Conservation (phyloP, 2,329 filamentous ascomycete species). For the Fusarium mexicanum region DNA sequence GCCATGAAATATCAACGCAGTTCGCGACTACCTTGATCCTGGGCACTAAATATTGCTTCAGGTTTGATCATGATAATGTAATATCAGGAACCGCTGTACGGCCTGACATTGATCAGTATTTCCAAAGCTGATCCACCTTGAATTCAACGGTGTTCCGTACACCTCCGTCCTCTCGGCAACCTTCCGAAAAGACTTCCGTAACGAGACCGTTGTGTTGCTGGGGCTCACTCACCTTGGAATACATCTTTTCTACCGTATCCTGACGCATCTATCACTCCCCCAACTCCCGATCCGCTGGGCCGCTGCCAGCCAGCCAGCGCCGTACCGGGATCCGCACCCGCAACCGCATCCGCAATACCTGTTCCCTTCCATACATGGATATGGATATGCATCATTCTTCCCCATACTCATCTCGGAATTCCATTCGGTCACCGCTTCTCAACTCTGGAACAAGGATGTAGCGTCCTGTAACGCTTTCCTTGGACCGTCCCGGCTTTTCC, state of each 20-base stretch:
- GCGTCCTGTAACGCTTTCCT: constrained; percentile 6
- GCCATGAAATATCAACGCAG: constrained; percentile 18
- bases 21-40: constrained; percentile 14
- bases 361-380: constrained; percentile 12
- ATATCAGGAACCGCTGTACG: constrained; percentile 1
- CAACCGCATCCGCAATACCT: constrained; percentile 20
- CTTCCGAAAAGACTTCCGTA: constrained; percentile 35
- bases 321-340: constrained; percentile 22
- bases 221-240: background rate
- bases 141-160: constrained; percentile 34
- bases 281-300: constrained; percentile 42
- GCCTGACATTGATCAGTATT: constrained; percentile 11
- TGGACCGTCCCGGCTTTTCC: constrained; percentile 39
- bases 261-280: constrained; percentile 7
- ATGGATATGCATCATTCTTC: background rate
- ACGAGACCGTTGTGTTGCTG: constrained; percentile 15
- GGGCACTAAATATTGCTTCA: constrained; percentile 1
- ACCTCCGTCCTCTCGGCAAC: constrained; percentile 43
- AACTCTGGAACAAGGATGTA: constrained; percentile 19
- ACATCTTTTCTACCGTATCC: background rate
- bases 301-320: constrained; percentile 31
- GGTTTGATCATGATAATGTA: constrained; percentile 1
- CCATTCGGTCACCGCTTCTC: constrained; percentile 35
- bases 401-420: constrained; percentile 15
- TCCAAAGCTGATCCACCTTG: constrained; percentile 9